Conservation (phyloP, 2,329 filamentous ascomycete genomes). For the Aspergillus latus region DNA sequence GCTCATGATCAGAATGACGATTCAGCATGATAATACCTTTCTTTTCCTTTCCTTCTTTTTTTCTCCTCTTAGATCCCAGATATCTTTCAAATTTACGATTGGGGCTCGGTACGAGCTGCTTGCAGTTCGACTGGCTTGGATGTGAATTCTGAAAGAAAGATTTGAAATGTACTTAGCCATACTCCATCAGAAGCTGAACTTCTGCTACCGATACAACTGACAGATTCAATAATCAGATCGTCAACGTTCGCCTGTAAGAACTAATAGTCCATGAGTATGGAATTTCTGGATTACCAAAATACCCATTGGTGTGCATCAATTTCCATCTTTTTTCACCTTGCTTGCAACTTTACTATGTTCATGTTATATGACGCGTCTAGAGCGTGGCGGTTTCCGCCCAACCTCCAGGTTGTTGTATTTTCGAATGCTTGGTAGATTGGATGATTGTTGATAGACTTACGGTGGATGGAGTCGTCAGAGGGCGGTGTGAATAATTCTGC, state of each 20-base stretch:
- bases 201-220: neutral
- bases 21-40: neutral
- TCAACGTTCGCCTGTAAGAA: neutral
- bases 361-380: too few relatives aligned
- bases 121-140: neutral
- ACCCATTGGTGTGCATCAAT: too few relatives aligned
- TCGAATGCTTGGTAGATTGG: neutral
- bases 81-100: neutral
- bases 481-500: slow-evolving; percentile 23
- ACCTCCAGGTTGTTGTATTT: too few relatives aligned
- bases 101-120: neutral
- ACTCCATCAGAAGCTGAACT: neutral
- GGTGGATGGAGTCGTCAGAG: neutral
- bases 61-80: neutral
- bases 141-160: neutral
- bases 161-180: neutral
- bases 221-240: neutral
- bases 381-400: too few relatives aligned
- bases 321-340: too few relatives aligned
- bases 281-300: too few relatives aligned
- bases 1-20: neutral
- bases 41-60: neutral
- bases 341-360: too few relatives aligned
- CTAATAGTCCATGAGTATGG: neutral
- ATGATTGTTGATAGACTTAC: neutral